Conservation (phyloP, 1,139 yeast species). For the Chernovozyma aurita region DNA sequence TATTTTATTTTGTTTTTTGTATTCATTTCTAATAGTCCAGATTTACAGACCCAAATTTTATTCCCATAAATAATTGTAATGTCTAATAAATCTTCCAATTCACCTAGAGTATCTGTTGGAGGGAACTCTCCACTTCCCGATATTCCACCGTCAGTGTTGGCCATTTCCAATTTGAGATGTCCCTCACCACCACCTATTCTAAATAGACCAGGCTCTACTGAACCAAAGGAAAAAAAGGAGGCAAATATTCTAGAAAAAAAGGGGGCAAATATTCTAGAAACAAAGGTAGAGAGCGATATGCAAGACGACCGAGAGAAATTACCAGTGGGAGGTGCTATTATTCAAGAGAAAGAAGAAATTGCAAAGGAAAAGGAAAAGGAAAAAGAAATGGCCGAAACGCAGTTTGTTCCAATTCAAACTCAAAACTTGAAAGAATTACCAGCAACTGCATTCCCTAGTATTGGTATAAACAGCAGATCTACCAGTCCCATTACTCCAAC, state of each 20-base stretch:
- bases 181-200: constrained; percentile 70
- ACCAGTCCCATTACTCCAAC: background rate
- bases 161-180: constrained; percentile 54
- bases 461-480: background rate
- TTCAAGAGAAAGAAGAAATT: constrained; percentile 29
- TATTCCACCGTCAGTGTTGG: constrained; percentile 42
- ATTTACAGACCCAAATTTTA: too few relatives aligned
- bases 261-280: background rate
- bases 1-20: too few relatives aligned
- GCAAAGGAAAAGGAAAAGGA: background rate
- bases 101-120: background rate
- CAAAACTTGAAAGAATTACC: background rate
- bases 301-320: constrained; percentile 17
- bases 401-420: background rate
- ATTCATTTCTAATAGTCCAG: too few relatives aligned
- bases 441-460: background rate
- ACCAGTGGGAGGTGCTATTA: constrained; percentile 49
- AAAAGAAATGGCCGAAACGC: background rate
- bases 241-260: background rate
- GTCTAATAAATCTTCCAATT: background rate
- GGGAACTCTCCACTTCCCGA: constrained; percentile 13
- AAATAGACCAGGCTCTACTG: constrained; percentile 25
- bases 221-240: background rate
- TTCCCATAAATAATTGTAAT: background rate
- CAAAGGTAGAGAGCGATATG: too few relatives aligned